Base-by-base conservation (phyloP, 805 yeast species). In the Osmozyma mogii region DNA sequence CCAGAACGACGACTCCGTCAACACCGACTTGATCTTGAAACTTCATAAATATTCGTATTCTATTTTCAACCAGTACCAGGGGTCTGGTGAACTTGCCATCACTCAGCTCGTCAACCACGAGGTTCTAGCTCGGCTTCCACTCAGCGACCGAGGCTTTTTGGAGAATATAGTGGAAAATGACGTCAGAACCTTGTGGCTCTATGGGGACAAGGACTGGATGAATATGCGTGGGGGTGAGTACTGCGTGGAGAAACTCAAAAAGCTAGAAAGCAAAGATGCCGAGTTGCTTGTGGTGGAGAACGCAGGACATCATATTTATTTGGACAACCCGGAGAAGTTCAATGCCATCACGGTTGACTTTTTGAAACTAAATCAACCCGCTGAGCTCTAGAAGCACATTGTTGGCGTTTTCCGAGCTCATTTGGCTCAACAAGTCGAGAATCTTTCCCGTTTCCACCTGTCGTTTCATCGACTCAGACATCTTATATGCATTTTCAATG, bases 131-230 rank as follows among this genome's bases (percentile, higher is more conserved):
- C 38, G 45, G 14, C 38, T 62, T 12, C 68, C 68, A 3, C 41
- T 62, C n/a, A 47, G 64, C 31, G 67, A 61, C 32, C 49, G 67
- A 7, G 62, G 63, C 2, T 48, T 60, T 17, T 50, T 49, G 6
- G 57, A 57, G 27, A 51, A 43, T 29, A 36, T 61, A 11, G 30
- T 34, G 6, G 38, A 49, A 4, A 28, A 47, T 9, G 34, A 45
- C 3, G 41, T 59, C n/a, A 39, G 44, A 16, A 43, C 50, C 1
- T 30, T 53, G 3, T 60, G 67, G 63, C 24, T 61, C 24, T 62
- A 62, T 28, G 68, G 68, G 1, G 67, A 60, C 9, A 55, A 52
- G 22, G 68, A 62, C 35, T 62, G 68, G 68, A 62, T 62, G 68
- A 62, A 62, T 28, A 21, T 30, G 9, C 46, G 49, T 11, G 68